Evolutionary conservation across 768 basidiomycete genomes (phyloP), one percentile per base, ranked within the genome.

Genomic region (Tricholoma furcatifolium): DNA sequence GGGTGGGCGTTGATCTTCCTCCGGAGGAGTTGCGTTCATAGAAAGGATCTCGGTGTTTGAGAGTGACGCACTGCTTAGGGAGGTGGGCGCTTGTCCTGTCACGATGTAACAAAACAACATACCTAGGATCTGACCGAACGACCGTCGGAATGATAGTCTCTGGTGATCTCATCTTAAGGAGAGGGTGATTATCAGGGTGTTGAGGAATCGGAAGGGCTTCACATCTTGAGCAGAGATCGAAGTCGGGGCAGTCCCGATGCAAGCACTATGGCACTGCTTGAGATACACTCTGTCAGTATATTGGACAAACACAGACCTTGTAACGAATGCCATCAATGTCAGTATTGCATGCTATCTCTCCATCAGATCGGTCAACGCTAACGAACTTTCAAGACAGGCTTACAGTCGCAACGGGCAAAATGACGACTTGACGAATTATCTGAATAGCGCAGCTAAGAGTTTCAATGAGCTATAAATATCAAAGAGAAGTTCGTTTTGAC

Each of bases 141-240:
- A 72, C 67, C 2, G 66, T 66, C 0, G 73, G 73, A 44, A 76
- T 64, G 14, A 75, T 63, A 3, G 80, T 75, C 15, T 78, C 77
- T 1, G 73, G 56, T 0, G 72, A 73, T 62, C 74, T 84, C 69
- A 94, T 73, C 80, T 93, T 94, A 62, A 93, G 64, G 63, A 95
- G 54, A 0, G 85, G 81, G 62, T 95, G 93, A 30, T 69, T 80
- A 11, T 65, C 53, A 0, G 90, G 88, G 65, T 95, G 92, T 11
- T 88, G 73, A 5, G 83, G 70, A 54, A 93, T 88, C 0, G 92
- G 92, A 51, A 82, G 76, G 5, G 90, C 84, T 69, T 93, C 92
- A 68, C 93, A 95, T 47, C 67, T 67, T 52, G 77, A 74, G 69
- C 92, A 95, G 15, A 94, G 75, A 62, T 95, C 93, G 59, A 84